These are phyloP conservation scores for Xylaria curta DNA, from an alignment of 495 filamentous ascomycete species.

Conservation along the genomic window DNA sequence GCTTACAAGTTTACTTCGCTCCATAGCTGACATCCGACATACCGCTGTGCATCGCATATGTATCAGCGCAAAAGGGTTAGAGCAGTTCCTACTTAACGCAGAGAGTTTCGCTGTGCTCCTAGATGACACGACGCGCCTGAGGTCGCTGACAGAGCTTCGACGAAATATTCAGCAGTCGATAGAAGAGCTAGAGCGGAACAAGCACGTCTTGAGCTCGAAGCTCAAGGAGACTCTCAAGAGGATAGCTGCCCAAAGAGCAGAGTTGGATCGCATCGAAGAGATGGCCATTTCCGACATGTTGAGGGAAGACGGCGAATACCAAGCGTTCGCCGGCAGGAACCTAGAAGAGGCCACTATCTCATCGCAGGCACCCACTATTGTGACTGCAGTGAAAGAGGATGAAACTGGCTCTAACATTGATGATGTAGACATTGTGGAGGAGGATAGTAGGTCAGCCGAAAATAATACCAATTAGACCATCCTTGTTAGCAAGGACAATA, in stretches of 20 bases:
- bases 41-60: constrained; percentile 16
- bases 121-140: constrained; percentile 3
- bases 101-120: constrained; percentile 15
- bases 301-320: constrained; percentile 21
- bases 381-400: not conserved
- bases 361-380: not conserved
- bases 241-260: constrained; percentile 21
- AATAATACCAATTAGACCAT: not conserved
- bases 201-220: constrained; percentile 17
- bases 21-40: constrained; percentile 13
- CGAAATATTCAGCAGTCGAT: constrained; percentile 16
- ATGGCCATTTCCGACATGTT: constrained; percentile 16
- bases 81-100: constrained; percentile 16
- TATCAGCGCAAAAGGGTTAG: constrained; percentile 15
- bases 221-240: constrained; percentile 19
- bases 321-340: constrained; percentile 17
- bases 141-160: constrained; percentile 10
- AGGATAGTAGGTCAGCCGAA: not conserved
- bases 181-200: constrained; percentile 23
- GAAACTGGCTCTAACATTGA: constrained; percentile 4
- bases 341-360: constrained; percentile 2
- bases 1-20: not conserved
- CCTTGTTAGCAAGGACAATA: not conserved
- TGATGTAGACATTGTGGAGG: constrained; percentile 2
- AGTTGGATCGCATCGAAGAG: constrained; percentile 14